Conservation (phyloP, 805 yeast genomes). For the Diddensiella santjacobensis region DNA sequence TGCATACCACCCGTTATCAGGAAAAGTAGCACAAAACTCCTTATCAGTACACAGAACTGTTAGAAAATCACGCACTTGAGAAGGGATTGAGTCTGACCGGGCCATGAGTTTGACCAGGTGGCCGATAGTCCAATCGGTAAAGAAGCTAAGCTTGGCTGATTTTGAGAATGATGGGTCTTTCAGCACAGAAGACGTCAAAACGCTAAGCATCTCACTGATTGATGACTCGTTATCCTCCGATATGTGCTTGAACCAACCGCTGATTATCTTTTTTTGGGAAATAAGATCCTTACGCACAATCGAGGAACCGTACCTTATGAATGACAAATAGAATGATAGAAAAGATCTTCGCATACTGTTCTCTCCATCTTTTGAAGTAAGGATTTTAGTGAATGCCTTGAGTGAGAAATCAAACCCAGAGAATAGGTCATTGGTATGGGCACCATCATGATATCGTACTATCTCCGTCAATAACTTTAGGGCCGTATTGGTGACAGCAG, state of each 20-base stretch:
- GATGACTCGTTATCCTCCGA: conserved; percentile 49
- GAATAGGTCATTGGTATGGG: conserved; percentile 52
- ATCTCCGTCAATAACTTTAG: conserved; percentile 54
- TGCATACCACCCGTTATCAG: conserved; percentile 32
- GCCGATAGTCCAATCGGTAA: conserved; percentile 71
- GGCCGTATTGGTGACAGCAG: conserved; percentile 57
- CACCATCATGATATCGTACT: conserved; percentile 47
- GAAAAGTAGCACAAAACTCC: conserved; percentile 31
- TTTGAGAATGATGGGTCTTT: conserved; percentile 59
- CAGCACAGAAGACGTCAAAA: conserved; percentile 50
- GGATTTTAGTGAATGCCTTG: conserved; percentile 56
- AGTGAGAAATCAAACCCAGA: conserved; percentile 66
- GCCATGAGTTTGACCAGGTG: conserved; percentile 52
- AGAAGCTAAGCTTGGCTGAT: conserved; percentile 65
- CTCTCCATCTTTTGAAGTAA: conserved; percentile 42
- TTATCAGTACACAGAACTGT: conserved; percentile 45
- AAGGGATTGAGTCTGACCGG: conserved; percentile 31
- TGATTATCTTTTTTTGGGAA: conserved; percentile 51
- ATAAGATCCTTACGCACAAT: conserved; percentile 63
- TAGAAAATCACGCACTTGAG: conserved; percentile 43
- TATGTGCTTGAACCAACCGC: conserved; percentile 64
- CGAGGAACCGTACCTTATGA: conserved; percentile 49
- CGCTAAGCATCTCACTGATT: conserved; percentile 40
- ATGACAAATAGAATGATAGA: conserved; percentile 55
- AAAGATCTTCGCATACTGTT: conserved; percentile 55